Evolutionary conservation across 2,329 filamentous ascomycete species (phyloP).

Genomic region (Pyrenochaeta sp.): DNA sequence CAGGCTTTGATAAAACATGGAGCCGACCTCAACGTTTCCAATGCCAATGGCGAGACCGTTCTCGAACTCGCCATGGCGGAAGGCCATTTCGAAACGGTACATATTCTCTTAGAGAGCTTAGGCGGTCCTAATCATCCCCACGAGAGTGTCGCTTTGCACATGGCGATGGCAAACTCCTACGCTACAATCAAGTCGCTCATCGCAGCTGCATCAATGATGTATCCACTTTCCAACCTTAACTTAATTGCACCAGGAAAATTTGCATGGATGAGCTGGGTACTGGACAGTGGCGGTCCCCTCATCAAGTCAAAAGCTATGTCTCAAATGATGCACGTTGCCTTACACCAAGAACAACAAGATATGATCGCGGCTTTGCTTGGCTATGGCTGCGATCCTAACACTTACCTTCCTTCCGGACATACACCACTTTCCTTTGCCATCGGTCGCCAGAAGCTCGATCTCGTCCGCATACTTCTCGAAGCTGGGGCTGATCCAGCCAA

Average conservation of each 20-base stretch:
- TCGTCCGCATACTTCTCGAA: slow-evolving; percentile 23
- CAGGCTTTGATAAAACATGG: slow-evolving; percentile 18
- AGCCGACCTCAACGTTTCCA: slow-evolving; percentile 11
- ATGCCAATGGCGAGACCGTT: slow-evolving; percentile 9
- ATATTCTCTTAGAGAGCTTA: slow-evolving; percentile 22
- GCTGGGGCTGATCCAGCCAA: slow-evolving; percentile 24
- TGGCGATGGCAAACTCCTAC: slow-evolving; percentile 23
- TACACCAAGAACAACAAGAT: slow-evolving; percentile 14
- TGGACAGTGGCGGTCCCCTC: slow-evolving; percentile 26
- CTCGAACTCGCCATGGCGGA: slow-evolving; percentile 24
- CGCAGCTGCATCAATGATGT: slow-evolving; percentile 19
- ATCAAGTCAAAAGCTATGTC: slow-evolving; percentile 19
- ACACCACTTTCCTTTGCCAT: slow-evolving; percentile 26
- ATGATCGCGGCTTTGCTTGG: slow-evolving; percentile 20
- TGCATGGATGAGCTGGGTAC: slow-evolving; percentile 32
- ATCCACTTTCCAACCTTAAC: slow-evolving; percentile 8
- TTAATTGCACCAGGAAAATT: background rate
- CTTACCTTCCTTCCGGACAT: slow-evolving; percentile 13
- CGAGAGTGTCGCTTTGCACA: slow-evolving; percentile 27
- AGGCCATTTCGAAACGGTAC: slow-evolving; percentile 13
- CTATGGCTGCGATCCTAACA: slow-evolving; percentile 24
- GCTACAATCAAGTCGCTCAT: slow-evolving; percentile 20
- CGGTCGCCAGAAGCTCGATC: slow-evolving; percentile 10
- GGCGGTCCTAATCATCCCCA: slow-evolving; percentile 26
- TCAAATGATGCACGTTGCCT: slow-evolving; percentile 25